phyloP scores from a whole-genome alignment of 768 basidiomycete genomes.

The Suillus variegatus region DNA sequence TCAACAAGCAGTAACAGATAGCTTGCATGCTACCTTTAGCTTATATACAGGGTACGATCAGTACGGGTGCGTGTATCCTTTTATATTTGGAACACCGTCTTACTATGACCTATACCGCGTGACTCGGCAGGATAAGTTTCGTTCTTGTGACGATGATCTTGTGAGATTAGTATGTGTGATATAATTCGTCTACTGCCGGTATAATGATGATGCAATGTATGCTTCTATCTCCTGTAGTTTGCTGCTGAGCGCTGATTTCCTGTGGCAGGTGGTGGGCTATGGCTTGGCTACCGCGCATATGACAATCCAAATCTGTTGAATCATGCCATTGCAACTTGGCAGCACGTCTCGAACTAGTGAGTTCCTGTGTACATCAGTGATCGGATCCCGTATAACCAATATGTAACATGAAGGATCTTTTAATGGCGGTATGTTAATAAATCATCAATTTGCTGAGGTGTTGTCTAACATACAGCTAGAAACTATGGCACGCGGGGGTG shows the following conservation, averaged over 20 bases:
- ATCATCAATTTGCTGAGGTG: neutral
- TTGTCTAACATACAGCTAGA: conserved; percentile 23
- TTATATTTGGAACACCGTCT: neutral
- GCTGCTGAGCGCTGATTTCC: neutral
- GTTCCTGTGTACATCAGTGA: conserved; percentile 15
- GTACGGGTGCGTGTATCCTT: conserved; percentile 6
- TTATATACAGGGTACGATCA: conserved; percentile 9
- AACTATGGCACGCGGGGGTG: conserved; percentile 51
- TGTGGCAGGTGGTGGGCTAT: conserved; percentile 50
- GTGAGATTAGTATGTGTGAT: neutral
- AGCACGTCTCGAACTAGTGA: conserved; percentile 47
- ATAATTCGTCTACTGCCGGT: neutral
- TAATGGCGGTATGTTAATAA: conserved; percentile 22
- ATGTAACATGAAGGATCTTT: conserved; percentile 14
- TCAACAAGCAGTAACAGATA: conserved; percentile 4
- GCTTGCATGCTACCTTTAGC: conserved; percentile 9
- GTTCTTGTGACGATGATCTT: neutral
- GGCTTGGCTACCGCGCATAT: conserved; percentile 51
- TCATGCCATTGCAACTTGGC: conserved; percentile 45
- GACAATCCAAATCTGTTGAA: conserved; percentile 41
- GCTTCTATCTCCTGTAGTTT: neutral
- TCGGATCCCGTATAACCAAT: neutral
- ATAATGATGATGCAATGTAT: conserved; percentile 14
- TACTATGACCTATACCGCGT: neutral
- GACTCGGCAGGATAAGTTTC: neutral